phyloP scores from a whole-genome alignment of 2,329 filamentous ascomycete genomes.

The Raffaelea ambrosiae region DNA sequence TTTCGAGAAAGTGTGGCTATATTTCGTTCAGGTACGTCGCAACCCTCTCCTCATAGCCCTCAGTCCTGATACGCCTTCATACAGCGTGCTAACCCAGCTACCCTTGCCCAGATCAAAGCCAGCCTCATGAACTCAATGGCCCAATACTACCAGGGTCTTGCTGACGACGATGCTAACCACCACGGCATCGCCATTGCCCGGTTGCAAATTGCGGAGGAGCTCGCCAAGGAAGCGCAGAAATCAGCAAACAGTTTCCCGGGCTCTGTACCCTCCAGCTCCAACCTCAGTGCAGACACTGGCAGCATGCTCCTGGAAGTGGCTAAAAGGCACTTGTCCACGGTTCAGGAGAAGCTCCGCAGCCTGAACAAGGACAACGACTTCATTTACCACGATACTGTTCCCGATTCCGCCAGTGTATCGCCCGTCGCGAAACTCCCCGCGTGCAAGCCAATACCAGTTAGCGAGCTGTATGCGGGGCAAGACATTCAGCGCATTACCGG shows the following conservation, averaged over 20 bases:
- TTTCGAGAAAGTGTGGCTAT: slow-evolving; percentile 90
- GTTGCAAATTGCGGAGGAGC: slow-evolving; percentile 69
- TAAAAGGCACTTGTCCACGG: slow-evolving; percentile 69
- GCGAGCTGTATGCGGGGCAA: slow-evolving; percentile 91
- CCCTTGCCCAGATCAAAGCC: slow-evolving; percentile 55
- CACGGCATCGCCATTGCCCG: slow-evolving; percentile 80
- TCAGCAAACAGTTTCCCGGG: slow-evolving; percentile 72
- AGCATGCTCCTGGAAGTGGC: slow-evolving; percentile 67
- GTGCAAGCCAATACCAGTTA: slow-evolving; percentile 93
- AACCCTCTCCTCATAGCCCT: neutral
- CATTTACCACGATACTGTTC: slow-evolving; percentile 92
- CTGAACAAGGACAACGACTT: slow-evolving; percentile 92
- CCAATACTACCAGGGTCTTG: slow-evolving; percentile 87
- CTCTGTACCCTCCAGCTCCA: slow-evolving; percentile 70
- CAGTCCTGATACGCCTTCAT: no score
- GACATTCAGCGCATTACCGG: slow-evolving; percentile 97
- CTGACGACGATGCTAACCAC: slow-evolving; percentile 80
- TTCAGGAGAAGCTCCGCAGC: slow-evolving; percentile 71
- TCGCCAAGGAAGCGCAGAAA: slow-evolving; percentile 70
- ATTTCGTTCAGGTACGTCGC: slow-evolving; percentile 62
- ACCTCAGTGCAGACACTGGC: slow-evolving; percentile 74
- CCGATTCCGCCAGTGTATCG: slow-evolving; percentile 71
- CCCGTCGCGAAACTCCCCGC: slow-evolving; percentile 86
- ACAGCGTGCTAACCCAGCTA: slow-evolving; percentile 13
- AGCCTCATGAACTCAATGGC: slow-evolving; percentile 77